phyloP scores from a whole-genome alignment of 2,329 filamentous ascomycete species.

The Purpureocillium lavendulum region DNA sequence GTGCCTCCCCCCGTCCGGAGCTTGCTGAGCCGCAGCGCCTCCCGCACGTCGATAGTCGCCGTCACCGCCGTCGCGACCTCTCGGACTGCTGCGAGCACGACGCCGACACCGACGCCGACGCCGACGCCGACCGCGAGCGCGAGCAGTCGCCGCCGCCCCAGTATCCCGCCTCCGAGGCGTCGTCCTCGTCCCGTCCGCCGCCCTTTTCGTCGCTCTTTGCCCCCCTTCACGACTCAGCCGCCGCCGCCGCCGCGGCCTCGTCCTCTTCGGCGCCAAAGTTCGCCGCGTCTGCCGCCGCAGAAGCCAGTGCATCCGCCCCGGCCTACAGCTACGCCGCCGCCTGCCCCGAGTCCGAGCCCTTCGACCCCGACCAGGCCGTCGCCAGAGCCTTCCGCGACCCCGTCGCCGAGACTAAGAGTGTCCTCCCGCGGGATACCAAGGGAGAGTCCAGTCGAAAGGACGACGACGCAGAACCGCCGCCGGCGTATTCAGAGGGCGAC shows the following conservation, averaged over 20 bases:
- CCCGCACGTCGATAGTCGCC: conserved; percentile 10
- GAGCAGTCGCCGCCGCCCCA: conserved; percentile 48
- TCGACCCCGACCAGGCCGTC: conserved; percentile 24
- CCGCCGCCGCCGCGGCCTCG: conserved; percentile 20
- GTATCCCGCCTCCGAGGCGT: conserved; percentile 49
- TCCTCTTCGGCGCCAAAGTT: conserved; percentile 12
- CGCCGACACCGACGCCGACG: conserved; percentile 11
- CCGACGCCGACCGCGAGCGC: conserved; percentile 15
- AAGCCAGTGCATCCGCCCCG: conserved; percentile 36
- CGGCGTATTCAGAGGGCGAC: conserved; percentile 89
- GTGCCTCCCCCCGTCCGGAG: conserved; percentile 21
- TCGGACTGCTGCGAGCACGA: conserved; percentile 6
- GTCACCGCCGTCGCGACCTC: conserved; percentile 10
- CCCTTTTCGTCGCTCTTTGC: conserved; percentile 54
- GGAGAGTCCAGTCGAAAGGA: conserved; percentile 65
- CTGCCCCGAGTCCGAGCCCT: conserved; percentile 29
- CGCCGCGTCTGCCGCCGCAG: conserved; percentile 16
- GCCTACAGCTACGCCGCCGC: conserved; percentile 35
- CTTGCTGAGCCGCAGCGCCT: conserved; percentile 18
- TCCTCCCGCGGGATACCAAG: conserved; percentile 75
- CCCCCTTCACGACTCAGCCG: conserved; percentile 25
- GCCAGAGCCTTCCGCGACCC: conserved; percentile 38
- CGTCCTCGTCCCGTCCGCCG: conserved; percentile 43
- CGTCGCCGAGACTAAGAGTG: conserved; percentile 72
- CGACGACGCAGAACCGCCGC: conserved; percentile 84